These are phyloP conservation scores for Schizothecium vesticola DNA, from an alignment of 495 filamentous ascomycete genomes.

Conservation along the genomic window DNA sequence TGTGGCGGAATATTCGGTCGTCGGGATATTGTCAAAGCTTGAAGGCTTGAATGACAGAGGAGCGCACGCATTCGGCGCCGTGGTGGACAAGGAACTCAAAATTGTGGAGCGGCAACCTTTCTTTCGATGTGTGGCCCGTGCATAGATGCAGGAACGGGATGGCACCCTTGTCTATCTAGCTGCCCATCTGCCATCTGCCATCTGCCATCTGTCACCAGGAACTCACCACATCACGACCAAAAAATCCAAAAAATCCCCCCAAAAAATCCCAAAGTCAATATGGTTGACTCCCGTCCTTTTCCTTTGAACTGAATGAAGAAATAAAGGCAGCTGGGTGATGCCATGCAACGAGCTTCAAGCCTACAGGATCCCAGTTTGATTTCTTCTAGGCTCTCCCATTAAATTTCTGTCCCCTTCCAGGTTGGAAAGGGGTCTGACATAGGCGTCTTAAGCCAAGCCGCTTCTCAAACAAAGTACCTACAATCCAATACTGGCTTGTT, in stretches of 20 bases:
- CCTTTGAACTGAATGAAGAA: neutral
- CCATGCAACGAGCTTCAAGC: neutral
- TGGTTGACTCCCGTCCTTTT: neutral
- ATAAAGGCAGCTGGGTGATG: too few species aligned
- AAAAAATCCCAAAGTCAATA: neutral
- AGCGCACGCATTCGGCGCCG: neutral
- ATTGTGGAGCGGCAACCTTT: neutral
- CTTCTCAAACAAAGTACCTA: neutral
- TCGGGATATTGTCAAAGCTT: neutral
- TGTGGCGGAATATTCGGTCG: neutral
- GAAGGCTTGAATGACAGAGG: neutral
- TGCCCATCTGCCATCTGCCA: neutral
- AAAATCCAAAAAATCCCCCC: neutral
- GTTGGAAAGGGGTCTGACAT: neutral
- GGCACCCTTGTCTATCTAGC: neutral
- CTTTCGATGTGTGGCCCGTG: constrained; percentile 10
- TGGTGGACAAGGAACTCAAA: constrained; percentile 1
- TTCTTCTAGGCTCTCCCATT: neutral
- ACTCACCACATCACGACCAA: neutral
- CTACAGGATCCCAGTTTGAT: neutral
- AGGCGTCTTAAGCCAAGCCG: neutral
- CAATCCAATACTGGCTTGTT: too few species aligned
- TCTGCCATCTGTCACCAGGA: neutral
- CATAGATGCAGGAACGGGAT: constrained; percentile 7
- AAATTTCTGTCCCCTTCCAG: neutral